These are phyloP conservation scores for Entoloma clypeatum DNA, from an alignment of 1,284 basidiomycete species.

Conservation along the genomic window DNA sequence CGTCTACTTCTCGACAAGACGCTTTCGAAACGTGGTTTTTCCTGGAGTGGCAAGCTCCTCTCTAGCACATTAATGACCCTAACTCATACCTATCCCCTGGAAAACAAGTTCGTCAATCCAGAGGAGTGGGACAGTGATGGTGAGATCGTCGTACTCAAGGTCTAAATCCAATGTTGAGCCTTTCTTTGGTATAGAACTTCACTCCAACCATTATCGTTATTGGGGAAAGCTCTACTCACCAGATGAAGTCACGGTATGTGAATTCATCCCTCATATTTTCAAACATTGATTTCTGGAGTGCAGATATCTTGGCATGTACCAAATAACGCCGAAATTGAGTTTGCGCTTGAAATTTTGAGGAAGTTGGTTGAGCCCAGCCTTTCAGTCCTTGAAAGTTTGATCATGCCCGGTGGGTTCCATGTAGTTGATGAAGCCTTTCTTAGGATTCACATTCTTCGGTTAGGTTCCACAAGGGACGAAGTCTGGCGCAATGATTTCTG, in stretches of 20 bases:
- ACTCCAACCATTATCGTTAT: conserved; percentile 65
- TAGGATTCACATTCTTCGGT: conserved; percentile 2
- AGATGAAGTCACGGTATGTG: conserved; percentile 53
- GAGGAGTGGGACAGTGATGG: conserved; percentile 77
- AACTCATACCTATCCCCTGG: conserved; percentile 78
- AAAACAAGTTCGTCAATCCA: conserved; percentile 82
- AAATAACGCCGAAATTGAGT: conserved; percentile 64
- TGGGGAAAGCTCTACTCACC: conserved; percentile 74
- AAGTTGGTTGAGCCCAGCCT: conserved; percentile 71
- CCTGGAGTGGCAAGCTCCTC: conserved; percentile 77
- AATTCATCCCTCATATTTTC: not conserved
- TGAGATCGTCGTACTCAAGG: conserved; percentile 26
- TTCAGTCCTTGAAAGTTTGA: conserved; percentile 54
- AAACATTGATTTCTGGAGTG: not conserved
- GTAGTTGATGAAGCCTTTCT: conserved; percentile 18
- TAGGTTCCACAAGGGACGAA: conserved; percentile 46
- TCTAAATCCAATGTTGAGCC: not conserved
- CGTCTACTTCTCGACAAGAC: conserved; percentile 67
- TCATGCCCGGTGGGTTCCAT: conserved; percentile 59
- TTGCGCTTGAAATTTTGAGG: conserved; percentile 71
- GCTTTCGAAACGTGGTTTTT: conserved; percentile 81
- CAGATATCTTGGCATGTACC: conserved; percentile 82
- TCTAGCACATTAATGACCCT: conserved; percentile 75
- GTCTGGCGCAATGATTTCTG: conserved; percentile 91
- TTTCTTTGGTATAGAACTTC: conserved; percentile 52